Conservation (phyloP, 805 yeast genomes). For the Cyberlindnera subsufficiens region DNA sequence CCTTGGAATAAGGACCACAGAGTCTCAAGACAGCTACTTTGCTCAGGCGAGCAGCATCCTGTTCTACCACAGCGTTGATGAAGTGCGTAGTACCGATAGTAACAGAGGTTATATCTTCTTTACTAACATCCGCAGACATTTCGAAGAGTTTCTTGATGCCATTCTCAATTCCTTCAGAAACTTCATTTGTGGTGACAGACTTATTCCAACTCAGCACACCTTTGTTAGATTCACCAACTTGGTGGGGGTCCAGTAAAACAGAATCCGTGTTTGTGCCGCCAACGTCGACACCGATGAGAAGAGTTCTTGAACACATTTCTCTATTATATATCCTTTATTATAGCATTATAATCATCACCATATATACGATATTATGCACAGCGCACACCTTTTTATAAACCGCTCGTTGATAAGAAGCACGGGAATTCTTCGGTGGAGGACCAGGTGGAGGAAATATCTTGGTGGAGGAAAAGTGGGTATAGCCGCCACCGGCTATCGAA, state of each 20-base stretch:
- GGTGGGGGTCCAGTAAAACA: conserved; percentile 37
- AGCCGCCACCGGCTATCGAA: too few species aligned
- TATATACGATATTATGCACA: too few species aligned
- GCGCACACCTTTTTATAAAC: too few species aligned
- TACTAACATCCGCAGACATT: conserved; percentile 15
- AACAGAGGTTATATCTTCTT: conserved; percentile 31
- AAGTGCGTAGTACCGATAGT: conserved; percentile 47
- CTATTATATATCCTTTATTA: too few species aligned
- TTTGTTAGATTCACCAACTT: conserved; percentile 16
- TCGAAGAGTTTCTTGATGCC: conserved; percentile 31
- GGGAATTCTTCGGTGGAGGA: too few species aligned
- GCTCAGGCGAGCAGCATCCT: conserved; percentile 34
- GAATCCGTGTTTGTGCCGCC: conserved; percentile 49
- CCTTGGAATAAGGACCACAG: conserved; percentile 35
- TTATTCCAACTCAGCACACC: conserved; percentile 39
- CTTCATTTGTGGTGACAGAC: conserved; percentile 38
- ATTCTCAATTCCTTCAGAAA: conserved; percentile 34
- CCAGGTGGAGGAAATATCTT: too few species aligned
- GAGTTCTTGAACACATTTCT: conserved; percentile 5
- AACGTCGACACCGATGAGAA: conserved; percentile 41
- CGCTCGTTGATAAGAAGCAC: too few species aligned
- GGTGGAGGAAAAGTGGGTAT: too few species aligned
- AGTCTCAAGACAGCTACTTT: conserved; percentile 38
- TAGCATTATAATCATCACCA: too few species aligned
- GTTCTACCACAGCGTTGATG: conserved; percentile 43